Evolutionary conservation across 2,329 filamentous ascomycete species (phyloP).

Genomic region (Alternaria postmessia): DNA sequence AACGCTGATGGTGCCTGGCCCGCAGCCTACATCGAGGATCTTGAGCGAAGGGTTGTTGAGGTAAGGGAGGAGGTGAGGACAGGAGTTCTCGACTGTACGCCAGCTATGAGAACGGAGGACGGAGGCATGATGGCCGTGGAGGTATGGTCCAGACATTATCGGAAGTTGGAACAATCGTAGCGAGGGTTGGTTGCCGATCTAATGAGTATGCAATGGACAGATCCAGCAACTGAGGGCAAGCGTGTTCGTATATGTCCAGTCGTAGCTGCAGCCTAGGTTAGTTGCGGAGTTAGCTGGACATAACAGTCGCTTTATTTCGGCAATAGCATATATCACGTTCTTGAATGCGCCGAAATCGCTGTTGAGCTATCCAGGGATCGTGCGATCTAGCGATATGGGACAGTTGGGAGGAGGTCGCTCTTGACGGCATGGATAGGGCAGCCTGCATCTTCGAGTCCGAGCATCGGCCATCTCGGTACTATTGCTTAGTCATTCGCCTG

Average conservation of each 20-base stretch:
- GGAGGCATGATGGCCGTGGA: constrained; percentile 53
- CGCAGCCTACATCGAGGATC: constrained; percentile 59
- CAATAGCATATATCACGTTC: background rate
- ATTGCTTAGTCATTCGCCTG: constrained; percentile 8
- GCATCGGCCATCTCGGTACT: constrained; percentile 17
- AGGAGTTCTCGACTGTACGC: constrained; percentile 57
- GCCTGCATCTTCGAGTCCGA: constrained; percentile 6
- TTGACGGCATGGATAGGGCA: background rate
- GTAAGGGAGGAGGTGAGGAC: constrained; percentile 49
- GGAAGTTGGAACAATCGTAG: background rate
- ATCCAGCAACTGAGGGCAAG: background rate
- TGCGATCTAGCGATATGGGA: background rate
- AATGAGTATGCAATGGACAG: background rate
- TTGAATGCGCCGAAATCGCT: constrained; percentile 5
- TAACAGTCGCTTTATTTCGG: background rate
- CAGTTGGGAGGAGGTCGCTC: background rate
- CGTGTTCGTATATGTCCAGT: background rate
- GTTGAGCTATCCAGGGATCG: background rate
- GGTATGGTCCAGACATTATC: constrained; percentile 39
- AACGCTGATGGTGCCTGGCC: constrained; percentile 59
- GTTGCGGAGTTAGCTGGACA: constrained; percentile 11
- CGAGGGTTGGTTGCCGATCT: background rate
- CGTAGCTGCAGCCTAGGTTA: constrained; percentile 2
- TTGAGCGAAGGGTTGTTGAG: constrained; percentile 40
- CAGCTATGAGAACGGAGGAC: constrained; percentile 56